Percentiles rank a stretch among this genome's conserved stretches.
Conservation (phyloP, 2,329 filamentous ascomycete species). For the Paraconiothyrium brasiliense region DNA sequence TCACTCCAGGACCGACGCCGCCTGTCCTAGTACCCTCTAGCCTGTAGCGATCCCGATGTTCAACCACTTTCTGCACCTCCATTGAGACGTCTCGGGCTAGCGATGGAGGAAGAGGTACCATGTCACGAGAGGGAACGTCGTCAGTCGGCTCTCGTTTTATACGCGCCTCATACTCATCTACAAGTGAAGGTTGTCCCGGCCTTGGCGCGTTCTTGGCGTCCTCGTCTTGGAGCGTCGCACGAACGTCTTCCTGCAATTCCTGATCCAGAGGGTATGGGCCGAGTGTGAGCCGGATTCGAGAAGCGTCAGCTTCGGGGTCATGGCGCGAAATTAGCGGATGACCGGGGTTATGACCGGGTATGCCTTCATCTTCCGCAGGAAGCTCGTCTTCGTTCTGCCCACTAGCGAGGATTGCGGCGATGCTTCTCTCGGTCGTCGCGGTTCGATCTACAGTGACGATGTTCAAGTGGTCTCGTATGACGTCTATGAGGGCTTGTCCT, state of each 20-base stretch:
- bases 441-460: conserved; percentile 68
- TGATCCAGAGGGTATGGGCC: conserved; percentile 85
- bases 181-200: conserved; percentile 74
- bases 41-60: conserved; percentile 89
- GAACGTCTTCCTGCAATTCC: conserved; percentile 83
- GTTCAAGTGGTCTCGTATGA: conserved; percentile 71
- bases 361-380: conserved; percentile 73
- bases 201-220: conserved; percentile 79
- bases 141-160: conserved; percentile 89
- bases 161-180: conserved; percentile 88
- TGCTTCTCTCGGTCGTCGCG: conserved; percentile 64
- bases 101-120: conserved; percentile 87
- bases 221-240: conserved; percentile 85
- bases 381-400: conserved; percentile 64
- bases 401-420: conserved; percentile 67
- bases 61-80: conserved; percentile 92
- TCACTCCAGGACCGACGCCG: conserved; percentile 82
- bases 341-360: conserved; percentile 72
- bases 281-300: conserved; percentile 69
- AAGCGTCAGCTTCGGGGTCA: conserved; percentile 65
- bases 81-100: conserved; percentile 89
- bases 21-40: conserved; percentile 81
- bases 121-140: conserved; percentile 79
- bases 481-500: conserved; percentile 77
- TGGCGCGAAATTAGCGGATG: conserved; percentile 69